These are phyloP conservation scores for Leucosporidium creatinivorum DNA, from an alignment of 768 basidiomycete genomes.

Conservation along the genomic window DNA sequence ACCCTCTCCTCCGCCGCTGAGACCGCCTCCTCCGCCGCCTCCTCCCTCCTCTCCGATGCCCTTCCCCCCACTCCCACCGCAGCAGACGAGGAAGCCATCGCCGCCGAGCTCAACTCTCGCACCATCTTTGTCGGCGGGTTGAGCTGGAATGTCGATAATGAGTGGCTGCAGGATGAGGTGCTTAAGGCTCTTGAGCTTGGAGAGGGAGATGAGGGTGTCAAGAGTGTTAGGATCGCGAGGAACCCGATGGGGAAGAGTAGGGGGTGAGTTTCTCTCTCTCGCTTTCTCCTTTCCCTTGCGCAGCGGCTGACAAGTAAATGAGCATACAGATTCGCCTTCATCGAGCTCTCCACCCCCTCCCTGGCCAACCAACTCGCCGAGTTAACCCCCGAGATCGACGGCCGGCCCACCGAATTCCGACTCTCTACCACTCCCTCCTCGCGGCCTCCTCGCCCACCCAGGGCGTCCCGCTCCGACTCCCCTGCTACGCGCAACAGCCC, in stretches of 20 bases:
- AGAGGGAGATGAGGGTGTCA: conserved; percentile 42
- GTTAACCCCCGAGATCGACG: conserved; percentile 81
- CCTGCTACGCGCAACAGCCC: conserved; percentile 56
- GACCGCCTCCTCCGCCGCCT: neutral
- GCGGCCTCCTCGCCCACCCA: neutral
- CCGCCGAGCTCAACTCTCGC: conserved; percentile 48
- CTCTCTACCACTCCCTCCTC: conserved; percentile 50
- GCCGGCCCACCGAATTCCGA: conserved; percentile 76
- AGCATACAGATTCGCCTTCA: conserved; percentile 36
- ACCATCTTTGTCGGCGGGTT: conserved; percentile 86
- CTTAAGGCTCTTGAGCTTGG: conserved; percentile 66
- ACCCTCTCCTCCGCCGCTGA: neutral
- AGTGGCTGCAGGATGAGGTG: conserved; percentile 87
- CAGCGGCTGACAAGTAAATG: too few species aligned
- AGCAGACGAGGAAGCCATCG: neutral
- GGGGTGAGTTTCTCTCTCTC: conserved; percentile 15
- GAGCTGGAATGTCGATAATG: conserved; percentile 94
- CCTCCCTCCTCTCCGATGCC: neutral
- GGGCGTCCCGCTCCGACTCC: neutral
- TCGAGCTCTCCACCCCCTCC: conserved; percentile 42
- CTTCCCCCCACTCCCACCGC: neutral
- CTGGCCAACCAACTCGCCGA: conserved; percentile 60
- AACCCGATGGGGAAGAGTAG: conserved; percentile 15
- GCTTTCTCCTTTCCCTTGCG: neutral
- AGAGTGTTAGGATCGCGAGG: conserved; percentile 35